Base-by-base conservation (phyloP, 495 filamentous ascomycete genomes). In the Schizothecium vesticola region DNA sequence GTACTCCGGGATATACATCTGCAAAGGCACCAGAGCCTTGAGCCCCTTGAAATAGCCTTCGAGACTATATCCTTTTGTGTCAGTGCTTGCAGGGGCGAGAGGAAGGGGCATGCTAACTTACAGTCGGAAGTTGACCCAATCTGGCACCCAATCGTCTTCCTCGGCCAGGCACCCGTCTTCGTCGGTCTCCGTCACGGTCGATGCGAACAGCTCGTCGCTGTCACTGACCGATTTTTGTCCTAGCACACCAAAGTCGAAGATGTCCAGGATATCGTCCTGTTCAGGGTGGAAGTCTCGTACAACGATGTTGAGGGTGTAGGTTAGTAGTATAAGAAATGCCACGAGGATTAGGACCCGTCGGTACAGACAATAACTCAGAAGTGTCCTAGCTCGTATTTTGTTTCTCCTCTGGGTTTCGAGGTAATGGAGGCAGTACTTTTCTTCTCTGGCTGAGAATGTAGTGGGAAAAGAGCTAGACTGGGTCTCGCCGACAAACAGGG, bases 11-110 rank as follows among this genome's bases (percentile, higher is more conserved):
- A 80, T 80, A 68, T 93, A 89, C 5, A 90, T 81, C 10, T 77
- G 71, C 36, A 85, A 81, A n/a, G 86, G 76, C 0, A 92, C 88
- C 63, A 97, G 74, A 1, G 85, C 86, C 63, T 86, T 83, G 26
- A 97, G 80, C 0, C 93, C 93, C 24, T 90, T 90, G 76, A 93
- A 90, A 76, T 94, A 97, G 57, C 92, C 85, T 70, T 86, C 87
- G 59, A 97, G 79, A 56, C 82, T 84, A 36, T 21, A 43, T 13
- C 28, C 3, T 6, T 31, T 2, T 1, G 3, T 23, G 33, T 69
- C 10, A 56, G 26, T 69, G 67, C 56, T 29, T 23, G 58, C 59
- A 22, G 10, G 10, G 12, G 33, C 63, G 13, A n/a, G 21, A 3
- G 3, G 24, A 23, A 26, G 7, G 36, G 24, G 7, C 9, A 25